Percentiles rank a stretch among this genome's conserved stretches.
These are phyloP conservation scores for Barbarea vulgaris DNA, from an alignment of 345 rosid species.

Conservation along the genomic window DNA sequence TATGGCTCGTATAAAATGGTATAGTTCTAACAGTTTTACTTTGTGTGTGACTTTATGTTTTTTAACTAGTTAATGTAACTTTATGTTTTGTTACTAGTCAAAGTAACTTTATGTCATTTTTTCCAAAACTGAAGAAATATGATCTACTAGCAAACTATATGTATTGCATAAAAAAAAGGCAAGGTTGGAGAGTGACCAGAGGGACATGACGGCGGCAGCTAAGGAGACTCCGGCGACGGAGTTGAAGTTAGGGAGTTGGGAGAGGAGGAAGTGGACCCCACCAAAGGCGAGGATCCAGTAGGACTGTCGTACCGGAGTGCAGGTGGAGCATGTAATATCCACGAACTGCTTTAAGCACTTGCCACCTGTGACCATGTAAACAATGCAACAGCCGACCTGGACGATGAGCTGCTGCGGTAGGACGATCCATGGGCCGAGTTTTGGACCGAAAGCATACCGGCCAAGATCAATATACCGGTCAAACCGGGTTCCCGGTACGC, in stretches of 20 bases:
- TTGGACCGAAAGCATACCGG: constrained; percentile 76
- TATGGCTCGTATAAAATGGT: neutral
- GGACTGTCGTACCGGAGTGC: constrained; percentile 67
- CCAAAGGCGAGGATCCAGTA: constrained; percentile 94
- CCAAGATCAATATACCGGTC: constrained; percentile 94
- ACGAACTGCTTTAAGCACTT: constrained; percentile 82
- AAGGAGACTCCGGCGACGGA: constrained; percentile 91
- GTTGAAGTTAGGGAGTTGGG: constrained; percentile 93
- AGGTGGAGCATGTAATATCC: constrained; percentile 69
- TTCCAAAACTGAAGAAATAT: neutral
- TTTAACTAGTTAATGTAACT: neutral
- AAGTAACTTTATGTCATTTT: neutral
- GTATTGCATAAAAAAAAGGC: neutral
- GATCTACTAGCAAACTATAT: neutral
- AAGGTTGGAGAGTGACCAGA: constrained; percentile 50
- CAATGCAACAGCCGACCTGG: constrained; percentile 86
- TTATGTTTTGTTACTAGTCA: neutral
- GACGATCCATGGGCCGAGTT: constrained; percentile 85
- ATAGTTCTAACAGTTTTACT: neutral
- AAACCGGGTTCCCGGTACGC: constrained; percentile 86
- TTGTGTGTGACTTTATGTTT: neutral
- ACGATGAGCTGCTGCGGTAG: constrained; percentile 94
- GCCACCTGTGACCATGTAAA: constrained; percentile 99
- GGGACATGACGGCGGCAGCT: constrained; percentile 95
- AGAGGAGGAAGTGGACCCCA: constrained; percentile 80